Conservation (phyloP, 192 early-diverging fungal genomes). For the Entomortierella lignicola region DNA sequence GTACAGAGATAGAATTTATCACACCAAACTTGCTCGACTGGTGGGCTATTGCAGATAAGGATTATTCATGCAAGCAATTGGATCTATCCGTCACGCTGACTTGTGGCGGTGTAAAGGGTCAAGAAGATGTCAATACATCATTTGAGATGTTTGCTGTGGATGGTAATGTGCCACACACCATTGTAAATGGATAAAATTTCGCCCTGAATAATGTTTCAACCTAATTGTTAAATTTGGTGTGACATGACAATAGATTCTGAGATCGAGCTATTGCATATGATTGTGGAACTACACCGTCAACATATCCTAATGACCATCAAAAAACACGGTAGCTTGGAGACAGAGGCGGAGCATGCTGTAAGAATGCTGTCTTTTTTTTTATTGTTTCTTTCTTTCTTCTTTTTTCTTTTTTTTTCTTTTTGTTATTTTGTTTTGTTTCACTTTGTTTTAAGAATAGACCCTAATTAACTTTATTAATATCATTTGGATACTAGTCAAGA, state of each 20-base stretch:
- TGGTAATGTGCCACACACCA: constrained; percentile 3
- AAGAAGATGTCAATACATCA: constrained; percentile 12
- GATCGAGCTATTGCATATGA: constrained; percentile 23
- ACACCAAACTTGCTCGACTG: constrained; percentile 36
- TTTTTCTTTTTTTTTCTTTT: no score
- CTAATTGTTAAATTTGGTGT: no score
- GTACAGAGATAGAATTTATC: constrained; percentile 33
- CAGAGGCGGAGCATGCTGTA: constrained; percentile 24
- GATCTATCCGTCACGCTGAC: constrained; percentile 23
- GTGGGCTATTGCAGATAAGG: constrained; percentile 4
- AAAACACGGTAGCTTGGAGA: background rate
- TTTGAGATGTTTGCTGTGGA: constrained; percentile 32
- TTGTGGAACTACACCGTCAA: constrained; percentile 30
- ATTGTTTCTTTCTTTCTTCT: background rate
- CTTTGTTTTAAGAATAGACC: no score
- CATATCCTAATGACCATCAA: constrained; percentile 12
- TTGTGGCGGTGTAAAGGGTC: constrained; percentile 22
- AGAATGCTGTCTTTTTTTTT: background rate
- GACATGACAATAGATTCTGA: constrained; percentile 45
- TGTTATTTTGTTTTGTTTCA: no score
- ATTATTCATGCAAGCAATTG: background rate
- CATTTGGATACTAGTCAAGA: no score
- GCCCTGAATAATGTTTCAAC: no score
- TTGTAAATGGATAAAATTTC: background rate
- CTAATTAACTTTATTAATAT: background rate